phyloP scores from a whole-genome alignment of 306 rosid species.

The Dicorynia guianensis region DNA sequence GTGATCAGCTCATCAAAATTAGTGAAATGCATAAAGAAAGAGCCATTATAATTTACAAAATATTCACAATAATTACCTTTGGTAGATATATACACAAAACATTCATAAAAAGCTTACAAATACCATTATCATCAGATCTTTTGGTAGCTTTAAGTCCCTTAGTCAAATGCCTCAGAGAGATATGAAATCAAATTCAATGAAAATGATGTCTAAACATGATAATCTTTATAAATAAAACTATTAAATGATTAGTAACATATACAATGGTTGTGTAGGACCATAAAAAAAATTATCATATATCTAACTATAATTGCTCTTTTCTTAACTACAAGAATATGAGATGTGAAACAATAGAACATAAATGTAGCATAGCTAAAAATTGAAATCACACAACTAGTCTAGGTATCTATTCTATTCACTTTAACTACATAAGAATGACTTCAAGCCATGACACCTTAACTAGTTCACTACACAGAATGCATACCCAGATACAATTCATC shows the following conservation, averaged over 20 bases:
- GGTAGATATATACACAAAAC: constrained; percentile 77
- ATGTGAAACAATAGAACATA: not conserved
- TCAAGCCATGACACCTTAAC: no score
- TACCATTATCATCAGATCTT: constrained; percentile 73
- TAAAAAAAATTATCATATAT: constrained; percentile 6
- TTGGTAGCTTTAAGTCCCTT: constrained; percentile 78
- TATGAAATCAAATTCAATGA: constrained; percentile 33
- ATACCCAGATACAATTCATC: no score
- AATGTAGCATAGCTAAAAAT: not conserved
- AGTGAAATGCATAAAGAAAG: not conserved
- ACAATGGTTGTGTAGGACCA: not conserved
- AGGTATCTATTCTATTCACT: not conserved
- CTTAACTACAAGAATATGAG: constrained; percentile 15
- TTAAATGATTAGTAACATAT: not conserved
- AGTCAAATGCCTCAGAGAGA: constrained; percentile 68
- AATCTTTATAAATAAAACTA: no score
- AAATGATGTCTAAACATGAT: no score
- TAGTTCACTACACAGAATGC: no score
- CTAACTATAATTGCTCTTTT: constrained; percentile 14
- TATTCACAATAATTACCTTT: constrained; percentile 60
- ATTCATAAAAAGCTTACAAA: constrained; percentile 84
- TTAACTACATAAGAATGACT: no score
- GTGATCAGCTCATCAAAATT: not conserved
- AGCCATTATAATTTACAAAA: no score
- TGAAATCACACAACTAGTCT: not conserved